A percentile compares a stretch with the other conserved stretches of the same genome.
These are phyloP conservation scores for Triangularia setosa DNA, from an alignment of 2,329 filamentous ascomycete species.

Conservation along the genomic window DNA sequence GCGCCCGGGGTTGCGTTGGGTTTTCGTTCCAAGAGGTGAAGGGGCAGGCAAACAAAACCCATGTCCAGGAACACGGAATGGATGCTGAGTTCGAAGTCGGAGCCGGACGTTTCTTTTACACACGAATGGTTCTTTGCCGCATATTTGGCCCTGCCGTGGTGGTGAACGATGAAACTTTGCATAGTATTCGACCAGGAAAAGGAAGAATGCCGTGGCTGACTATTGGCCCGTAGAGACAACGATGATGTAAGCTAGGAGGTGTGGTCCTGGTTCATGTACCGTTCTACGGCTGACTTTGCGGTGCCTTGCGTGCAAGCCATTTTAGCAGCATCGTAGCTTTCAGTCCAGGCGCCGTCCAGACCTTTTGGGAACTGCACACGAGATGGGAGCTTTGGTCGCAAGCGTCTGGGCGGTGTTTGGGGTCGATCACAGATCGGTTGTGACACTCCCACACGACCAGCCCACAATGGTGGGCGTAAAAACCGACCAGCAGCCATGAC, in stretches of 20 bases:
- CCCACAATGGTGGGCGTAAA: not conserved
- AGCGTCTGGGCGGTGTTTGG: not conserved
- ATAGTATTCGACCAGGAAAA: not conserved
- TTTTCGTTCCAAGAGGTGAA: not conserved
- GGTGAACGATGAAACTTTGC: not conserved
- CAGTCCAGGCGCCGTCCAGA: not conserved
- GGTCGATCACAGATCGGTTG: not conserved
- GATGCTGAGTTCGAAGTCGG: not conserved
- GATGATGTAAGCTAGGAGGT: not conserved
- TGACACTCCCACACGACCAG: not conserved
- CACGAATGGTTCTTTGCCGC: not conserved
- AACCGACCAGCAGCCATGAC: not conserved
- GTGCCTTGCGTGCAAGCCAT: not conserved
- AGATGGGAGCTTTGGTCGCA: not conserved
- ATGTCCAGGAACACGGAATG: not conserved
- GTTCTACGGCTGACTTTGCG: not conserved
- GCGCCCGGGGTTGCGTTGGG: conserved; percentile 1
- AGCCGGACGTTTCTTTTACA: not conserved
- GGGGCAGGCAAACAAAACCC: not conserved
- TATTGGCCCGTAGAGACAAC: not conserved
- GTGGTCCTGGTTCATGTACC: not conserved
- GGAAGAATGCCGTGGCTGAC: not conserved
- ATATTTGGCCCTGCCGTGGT: not conserved
- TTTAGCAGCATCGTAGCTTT: not conserved
- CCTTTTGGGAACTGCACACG: not conserved